Evolutionary conservation across 257 asterid species (phyloP), one percentile per base, ranked within the genome.

Genomic region (Avicennia marina): DNA sequence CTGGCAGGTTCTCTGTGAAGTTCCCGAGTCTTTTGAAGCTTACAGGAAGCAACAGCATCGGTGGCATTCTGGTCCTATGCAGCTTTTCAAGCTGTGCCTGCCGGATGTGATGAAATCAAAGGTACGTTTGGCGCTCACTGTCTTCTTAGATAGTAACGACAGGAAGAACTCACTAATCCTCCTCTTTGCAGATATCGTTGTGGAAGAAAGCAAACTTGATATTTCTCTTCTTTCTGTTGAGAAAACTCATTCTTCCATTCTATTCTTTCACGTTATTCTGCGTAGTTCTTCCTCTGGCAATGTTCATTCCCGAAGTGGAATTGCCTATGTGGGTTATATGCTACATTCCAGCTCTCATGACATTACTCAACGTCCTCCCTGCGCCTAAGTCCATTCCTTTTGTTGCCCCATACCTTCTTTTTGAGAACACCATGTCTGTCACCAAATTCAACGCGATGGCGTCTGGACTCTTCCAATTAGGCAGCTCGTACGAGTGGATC

Each of bases 11-110:
- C 65, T 76, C 4, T 84, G 94, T 33, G 90, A 81, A 67, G 85
- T 84, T 60, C 94, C 94, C 0, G 90, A 84, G 66, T 81, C 90
- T 10, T 84, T 78, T 43, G 94, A 84, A 64, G 89, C 94, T 27
- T 84, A 84, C 32, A 47, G 94, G 53, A 84, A 84, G 74, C 94
- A 84, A 25, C 94, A 84, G 66, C 90, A 84, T 43, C 49, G 94
- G 43, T 84, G 94, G 94, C 94, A 84, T 65, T 84, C 94, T 0
- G 94, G 94, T 17, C 94, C 90, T 1, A 84, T 81, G 94, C 94
- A 84, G 73, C 90, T 84, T 22, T 81, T 84, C 58, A 78, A 90
- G 24, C 63, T 84, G 2, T 84, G 94, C 74, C 75, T 84, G 56
- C 90, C 87, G 0, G 79, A 76, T 53, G 77, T 81, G 10, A 34